Conservation (phyloP, 495 filamentous ascomycete genomes). For the Podospora sp. region DNA sequence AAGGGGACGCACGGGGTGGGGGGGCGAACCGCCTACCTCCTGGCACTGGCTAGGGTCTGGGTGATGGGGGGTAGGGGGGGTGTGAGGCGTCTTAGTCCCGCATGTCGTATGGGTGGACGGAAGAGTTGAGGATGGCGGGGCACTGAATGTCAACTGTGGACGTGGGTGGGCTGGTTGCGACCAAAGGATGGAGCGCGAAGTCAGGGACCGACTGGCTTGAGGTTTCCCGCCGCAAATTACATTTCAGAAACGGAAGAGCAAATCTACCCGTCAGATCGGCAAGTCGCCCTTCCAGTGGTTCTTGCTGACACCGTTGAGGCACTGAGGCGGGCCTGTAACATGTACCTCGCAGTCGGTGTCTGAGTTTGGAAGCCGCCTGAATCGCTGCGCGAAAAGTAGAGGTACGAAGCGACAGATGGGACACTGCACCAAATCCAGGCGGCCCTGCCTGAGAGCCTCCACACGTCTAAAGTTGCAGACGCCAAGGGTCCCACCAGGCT, state of each 20-base stretch:
- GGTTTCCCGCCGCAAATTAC: neutral
- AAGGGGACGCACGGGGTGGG: constrained; percentile 17
- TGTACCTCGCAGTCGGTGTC: constrained; percentile 25
- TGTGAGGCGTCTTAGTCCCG: constrained; percentile 19
- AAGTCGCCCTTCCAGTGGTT: neutral
- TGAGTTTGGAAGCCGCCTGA: constrained; percentile 30
- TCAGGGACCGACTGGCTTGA: neutral
- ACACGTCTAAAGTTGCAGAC: constrained; percentile 17
- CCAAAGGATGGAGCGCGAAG: neutral
- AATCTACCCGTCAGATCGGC: neutral
- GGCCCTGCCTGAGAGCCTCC: neutral
- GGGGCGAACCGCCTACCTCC: constrained; percentile 3
- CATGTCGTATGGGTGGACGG: constrained; percentile 19
- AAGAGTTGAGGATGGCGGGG: constrained; percentile 25
- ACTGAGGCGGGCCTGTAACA: constrained; percentile 10
- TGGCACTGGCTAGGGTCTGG: neutral
- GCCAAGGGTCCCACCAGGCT: constrained; percentile 26
- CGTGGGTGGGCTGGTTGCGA: constrained; percentile 6
- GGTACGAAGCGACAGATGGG: constrained; percentile 3
- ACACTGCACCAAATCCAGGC: neutral
- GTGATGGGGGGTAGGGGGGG: constrained; percentile 2
- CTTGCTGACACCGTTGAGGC: neutral
- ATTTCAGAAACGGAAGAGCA: neutral
- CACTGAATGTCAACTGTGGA: constrained; percentile 4
- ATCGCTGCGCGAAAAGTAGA: constrained; percentile 16